A percentile compares a stretch with the other conserved stretches of the same genome.
Conservation (phyloP, 2,329 filamentous ascomycete species). For the Fusarium penzigii region DNA sequence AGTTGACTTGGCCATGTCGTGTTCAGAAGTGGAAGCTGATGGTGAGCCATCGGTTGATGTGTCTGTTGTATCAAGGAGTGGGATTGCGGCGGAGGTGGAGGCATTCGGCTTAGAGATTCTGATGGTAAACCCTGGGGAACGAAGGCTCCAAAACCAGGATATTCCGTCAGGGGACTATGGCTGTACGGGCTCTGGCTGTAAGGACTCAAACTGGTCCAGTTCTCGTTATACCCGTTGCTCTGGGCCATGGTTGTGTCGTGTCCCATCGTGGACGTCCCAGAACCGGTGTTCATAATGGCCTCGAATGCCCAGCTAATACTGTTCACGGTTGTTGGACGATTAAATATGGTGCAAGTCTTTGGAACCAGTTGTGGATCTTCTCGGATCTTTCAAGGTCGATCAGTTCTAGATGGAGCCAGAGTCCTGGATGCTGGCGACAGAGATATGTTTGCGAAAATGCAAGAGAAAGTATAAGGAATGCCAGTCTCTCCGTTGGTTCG, state of each 20-base stretch:
- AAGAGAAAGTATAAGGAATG: slow-evolving; percentile 1
- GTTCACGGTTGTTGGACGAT: slow-evolving; percentile 3
- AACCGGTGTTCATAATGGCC: slow-evolving; percentile 36
- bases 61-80: slow-evolving; percentile 36
- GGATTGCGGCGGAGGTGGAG: slow-evolving; percentile 52
- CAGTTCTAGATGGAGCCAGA: slow-evolving; percentile 8
- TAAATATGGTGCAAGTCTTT: not conserved
- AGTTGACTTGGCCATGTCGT: slow-evolving; percentile 82
- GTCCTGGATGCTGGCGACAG: slow-evolving; percentile 14
- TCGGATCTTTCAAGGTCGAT: slow-evolving; percentile 3
- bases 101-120: slow-evolving; percentile 53
- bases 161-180: slow-evolving; percentile 63
- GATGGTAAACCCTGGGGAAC: slow-evolving; percentile 53
- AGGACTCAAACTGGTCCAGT: slow-evolving; percentile 58
- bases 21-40: slow-evolving; percentile 68
- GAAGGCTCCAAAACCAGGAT: slow-evolving; percentile 59
- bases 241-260: slow-evolving; percentile 35
- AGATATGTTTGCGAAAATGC: not conserved
- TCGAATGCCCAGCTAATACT: slow-evolving; percentile 20
- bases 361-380: slow-evolving; percentile 3
- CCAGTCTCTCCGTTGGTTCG: slow-evolving; percentile 10
- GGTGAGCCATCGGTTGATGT: slow-evolving; percentile 51
- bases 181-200: slow-evolving; percentile 62
- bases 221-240: slow-evolving; percentile 40
- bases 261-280: slow-evolving; percentile 34